Base-by-base conservation (phyloP, 148 eudicot species). In the Salicornia ramosissima region DNA sequence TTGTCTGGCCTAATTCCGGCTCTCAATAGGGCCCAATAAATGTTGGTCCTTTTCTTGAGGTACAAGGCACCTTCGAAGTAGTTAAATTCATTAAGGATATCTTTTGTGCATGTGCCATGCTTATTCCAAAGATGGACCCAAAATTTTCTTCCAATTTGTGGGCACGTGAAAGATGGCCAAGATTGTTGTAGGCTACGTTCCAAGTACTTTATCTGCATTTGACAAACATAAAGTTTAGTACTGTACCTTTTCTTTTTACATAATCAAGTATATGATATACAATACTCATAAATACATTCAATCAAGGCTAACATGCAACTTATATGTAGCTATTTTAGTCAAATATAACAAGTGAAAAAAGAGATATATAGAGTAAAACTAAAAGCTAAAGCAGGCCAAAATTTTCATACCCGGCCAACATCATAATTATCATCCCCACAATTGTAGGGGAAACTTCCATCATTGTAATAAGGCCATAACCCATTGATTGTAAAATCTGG, bases 81-180 rank as follows among this genome's bases (percentile, higher is more conserved):
- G 2, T 43, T 71, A 3, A 78, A 76, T 58, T 80, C 81, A 56
- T 76, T 64, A 5, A 86, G 74, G 11, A 66, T 58, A 2, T 84
- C 74, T 26, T 80, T 82, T 2, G 86, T 71, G 69, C 90, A 86
- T 0, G 90, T 84, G 0, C 90, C 90, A 28, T 86, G 87, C 43
- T 86, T 86, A 18, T 71, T 67, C 90, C 90, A 86, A n/a, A 84
- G 85, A 42, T 84, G 87, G 0, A 76, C 76, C 90, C 90, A 86
- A 55, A 86, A 86, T 26, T 69, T 77, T 2, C 68, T 40, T 15
- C 82, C 84, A 10, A 69, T 70, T 59, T 75, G 82, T n/a, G 87
- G 87, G 70, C 90, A 86, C 19, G 84, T 72, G 51, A 82, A 67
- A 0, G 84, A 24, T 39, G 88, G 87, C 88, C 90, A 86, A 4